phyloP scores from a whole-genome alignment of 2,329 filamentous ascomycete genomes.

The Neofusicoccum ribis region DNA sequence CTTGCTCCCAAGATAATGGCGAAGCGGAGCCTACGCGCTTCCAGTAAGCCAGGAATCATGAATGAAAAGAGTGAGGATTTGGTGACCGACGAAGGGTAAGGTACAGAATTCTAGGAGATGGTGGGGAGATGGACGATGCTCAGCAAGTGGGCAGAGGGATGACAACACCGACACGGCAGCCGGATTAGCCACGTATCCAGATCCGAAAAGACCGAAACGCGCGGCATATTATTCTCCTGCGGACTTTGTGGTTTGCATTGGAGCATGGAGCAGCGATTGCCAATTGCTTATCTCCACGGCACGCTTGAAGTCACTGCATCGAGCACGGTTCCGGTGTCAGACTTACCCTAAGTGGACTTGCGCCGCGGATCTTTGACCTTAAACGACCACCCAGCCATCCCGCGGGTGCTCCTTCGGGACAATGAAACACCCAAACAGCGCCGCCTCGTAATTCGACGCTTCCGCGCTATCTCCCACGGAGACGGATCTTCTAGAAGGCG shows the following conservation, averaged over 20 bases:
- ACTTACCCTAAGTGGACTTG: background rate
- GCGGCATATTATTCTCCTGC: background rate
- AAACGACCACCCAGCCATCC: background rate
- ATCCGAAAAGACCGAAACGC: background rate
- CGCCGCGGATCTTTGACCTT: background rate
- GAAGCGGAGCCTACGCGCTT: too few relatives aligned
- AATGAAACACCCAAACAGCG: background rate
- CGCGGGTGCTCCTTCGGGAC: background rate
- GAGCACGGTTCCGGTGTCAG: conserved; percentile 6
- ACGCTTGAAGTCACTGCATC: background rate
- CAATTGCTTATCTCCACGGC: conserved; percentile 5
- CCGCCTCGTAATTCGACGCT: background rate
- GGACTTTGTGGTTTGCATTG: background rate
- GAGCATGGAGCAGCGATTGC: conserved; percentile 3
- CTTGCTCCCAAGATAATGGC: too few relatives aligned
- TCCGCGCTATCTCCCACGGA: background rate
- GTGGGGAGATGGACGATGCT: too few relatives aligned
- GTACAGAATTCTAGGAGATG: too few relatives aligned
- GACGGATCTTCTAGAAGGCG: background rate
- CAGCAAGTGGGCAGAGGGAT: too few relatives aligned
- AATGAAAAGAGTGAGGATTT: too few relatives aligned
- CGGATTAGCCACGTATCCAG: background rate
- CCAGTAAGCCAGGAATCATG: too few relatives aligned
- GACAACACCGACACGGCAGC: too few relatives aligned
- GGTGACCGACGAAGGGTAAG: too few relatives aligned